A percentile compares a stretch with the other conserved stretches of the same genome.
These are phyloP conservation scores for Mycena venus DNA, from an alignment of 768 basidiomycete genomes.

Conservation along the genomic window DNA sequence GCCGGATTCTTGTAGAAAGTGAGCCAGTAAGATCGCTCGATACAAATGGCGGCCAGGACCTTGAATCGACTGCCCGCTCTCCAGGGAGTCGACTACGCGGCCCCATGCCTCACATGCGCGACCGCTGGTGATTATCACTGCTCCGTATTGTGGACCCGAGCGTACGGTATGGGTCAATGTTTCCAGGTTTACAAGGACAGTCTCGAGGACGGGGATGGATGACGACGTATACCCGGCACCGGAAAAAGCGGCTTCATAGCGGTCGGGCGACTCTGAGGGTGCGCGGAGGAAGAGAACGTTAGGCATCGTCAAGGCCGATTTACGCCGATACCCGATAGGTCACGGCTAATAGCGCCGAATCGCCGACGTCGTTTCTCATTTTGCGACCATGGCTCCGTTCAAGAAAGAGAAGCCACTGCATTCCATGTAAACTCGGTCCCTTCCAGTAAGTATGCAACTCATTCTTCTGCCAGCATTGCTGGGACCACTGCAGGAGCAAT, in stretches of 20 bases:
- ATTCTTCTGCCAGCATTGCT: conserved; percentile 64
- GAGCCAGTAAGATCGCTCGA: not conserved
- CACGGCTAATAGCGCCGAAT: not conserved
- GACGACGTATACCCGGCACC: conserved; percentile 62
- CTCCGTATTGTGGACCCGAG: conserved; percentile 59
- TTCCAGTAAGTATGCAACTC: not conserved
- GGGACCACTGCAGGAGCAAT: conserved; percentile 94
- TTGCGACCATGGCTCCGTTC: conserved; percentile 53
- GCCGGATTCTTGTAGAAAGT: conserved; percentile 41
- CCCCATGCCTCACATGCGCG: conserved; percentile 83
- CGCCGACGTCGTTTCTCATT: not conserved
- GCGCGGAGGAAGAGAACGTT: conserved; percentile 61
- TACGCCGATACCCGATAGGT: not conserved
- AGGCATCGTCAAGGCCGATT: conserved; percentile 38
- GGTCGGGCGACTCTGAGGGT: conserved; percentile 59
- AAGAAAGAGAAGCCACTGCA: conserved; percentile 88
- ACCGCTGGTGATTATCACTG: conserved; percentile 85
- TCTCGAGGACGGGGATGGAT: conserved; percentile 83
- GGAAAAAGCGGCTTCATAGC: conserved; percentile 68
- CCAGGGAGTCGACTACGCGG: conserved; percentile 49
- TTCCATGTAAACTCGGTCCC: conserved; percentile 64
- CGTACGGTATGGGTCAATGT: conserved; percentile 58
- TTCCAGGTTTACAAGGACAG: conserved; percentile 64
- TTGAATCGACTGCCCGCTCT: conserved; percentile 13
- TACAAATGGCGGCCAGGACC: not conserved